These are phyloP conservation scores for Chytridium lagenaria DNA, from an alignment of 371 early-diverging fungal genomes.

Conservation along the genomic window DNA sequence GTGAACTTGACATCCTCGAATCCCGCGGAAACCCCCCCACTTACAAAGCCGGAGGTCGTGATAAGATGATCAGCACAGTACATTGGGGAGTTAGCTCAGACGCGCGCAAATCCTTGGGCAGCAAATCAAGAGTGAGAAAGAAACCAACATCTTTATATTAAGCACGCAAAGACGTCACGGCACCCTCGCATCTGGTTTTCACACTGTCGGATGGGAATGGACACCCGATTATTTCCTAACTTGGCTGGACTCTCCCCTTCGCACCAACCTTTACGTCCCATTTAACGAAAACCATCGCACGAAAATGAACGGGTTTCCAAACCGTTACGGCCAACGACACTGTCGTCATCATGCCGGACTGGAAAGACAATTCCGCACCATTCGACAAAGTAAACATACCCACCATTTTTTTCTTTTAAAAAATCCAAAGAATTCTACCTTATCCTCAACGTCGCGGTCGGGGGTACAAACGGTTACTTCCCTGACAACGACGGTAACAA, in stretches of 20 bases:
- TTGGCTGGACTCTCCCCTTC: slow-evolving; percentile 59
- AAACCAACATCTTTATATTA: not conserved
- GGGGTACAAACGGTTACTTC: slow-evolving; percentile 69
- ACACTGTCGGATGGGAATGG: slow-evolving; percentile 66
- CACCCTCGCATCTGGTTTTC: slow-evolving; percentile 50
- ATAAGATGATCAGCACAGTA: slow-evolving; percentile 59
- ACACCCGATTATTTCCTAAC: slow-evolving; percentile 64
- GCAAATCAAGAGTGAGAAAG: slow-evolving; percentile 57
- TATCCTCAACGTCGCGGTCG: slow-evolving; percentile 74
- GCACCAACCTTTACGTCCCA: slow-evolving; percentile 61
- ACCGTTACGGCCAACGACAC: slow-evolving; percentile 53
- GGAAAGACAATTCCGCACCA: slow-evolving; percentile 58
- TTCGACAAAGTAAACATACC: slow-evolving; percentile 52
- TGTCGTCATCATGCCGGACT: slow-evolving; percentile 62
- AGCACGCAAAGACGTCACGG: slow-evolving; percentile 22
- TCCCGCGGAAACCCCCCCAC: slow-evolving; percentile 62
- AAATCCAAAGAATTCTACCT: slow-evolving; percentile 26
- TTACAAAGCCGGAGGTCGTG: slow-evolving; percentile 56
- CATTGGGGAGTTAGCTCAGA: slow-evolving; percentile 59
- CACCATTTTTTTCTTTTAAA: not conserved
- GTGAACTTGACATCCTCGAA: slow-evolving; percentile 62
- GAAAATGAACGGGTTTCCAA: slow-evolving; percentile 16
- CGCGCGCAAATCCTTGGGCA: slow-evolving; percentile 17
- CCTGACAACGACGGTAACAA: slow-evolving; percentile 57
- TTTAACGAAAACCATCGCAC: slow-evolving; percentile 30